A percentile compares a stretch with the other conserved stretches of the same genome.
Evolutionary conservation across 805 yeast species (phyloP).

Genomic region (Yueomyces sinensis): DNA sequence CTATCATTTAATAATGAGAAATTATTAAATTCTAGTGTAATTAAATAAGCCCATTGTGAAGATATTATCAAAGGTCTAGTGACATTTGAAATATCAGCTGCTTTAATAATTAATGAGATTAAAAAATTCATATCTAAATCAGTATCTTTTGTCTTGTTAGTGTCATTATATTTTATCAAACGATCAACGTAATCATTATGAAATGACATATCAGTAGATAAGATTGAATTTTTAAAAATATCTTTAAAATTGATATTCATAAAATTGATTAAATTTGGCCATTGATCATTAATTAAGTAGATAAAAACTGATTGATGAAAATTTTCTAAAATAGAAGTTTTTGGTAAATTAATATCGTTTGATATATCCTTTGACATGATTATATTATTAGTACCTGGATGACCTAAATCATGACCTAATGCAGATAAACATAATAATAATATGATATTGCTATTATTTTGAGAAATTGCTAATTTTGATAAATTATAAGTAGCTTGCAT

Average conservation of each 20-base stretch:
- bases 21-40: conserved; percentile 66
- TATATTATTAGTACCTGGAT: conserved; percentile 87
- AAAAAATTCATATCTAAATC: conserved; percentile 29
- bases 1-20: conserved; percentile 37
- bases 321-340: conserved; percentile 74
- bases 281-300: conserved; percentile 35
- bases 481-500: conserved; percentile 76
- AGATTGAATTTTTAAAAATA: conserved; percentile 26
- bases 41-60: conserved; percentile 76
- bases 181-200: conserved; percentile 60
- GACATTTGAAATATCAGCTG: conserved; percentile 93
- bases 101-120: conserved; percentile 64
- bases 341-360: conserved; percentile 39
- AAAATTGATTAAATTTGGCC: conserved; percentile 29
- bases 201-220: conserved; percentile 88
- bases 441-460: conserved; percentile 29
- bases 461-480: conserved; percentile 9
- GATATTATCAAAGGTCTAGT: conserved; percentile 66
- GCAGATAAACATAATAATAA: conserved; percentile 65
- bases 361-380: conserved; percentile 46
- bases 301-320: conserved; percentile 62
- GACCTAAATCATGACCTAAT: conserved; percentile 91
- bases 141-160: conserved; percentile 5
- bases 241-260: conserved; percentile 4
- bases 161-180: conserved; percentile 27